These are phyloP conservation scores for Salix brachista DNA, from an alignment of 345 rosid species.

Conservation along the genomic window DNA sequence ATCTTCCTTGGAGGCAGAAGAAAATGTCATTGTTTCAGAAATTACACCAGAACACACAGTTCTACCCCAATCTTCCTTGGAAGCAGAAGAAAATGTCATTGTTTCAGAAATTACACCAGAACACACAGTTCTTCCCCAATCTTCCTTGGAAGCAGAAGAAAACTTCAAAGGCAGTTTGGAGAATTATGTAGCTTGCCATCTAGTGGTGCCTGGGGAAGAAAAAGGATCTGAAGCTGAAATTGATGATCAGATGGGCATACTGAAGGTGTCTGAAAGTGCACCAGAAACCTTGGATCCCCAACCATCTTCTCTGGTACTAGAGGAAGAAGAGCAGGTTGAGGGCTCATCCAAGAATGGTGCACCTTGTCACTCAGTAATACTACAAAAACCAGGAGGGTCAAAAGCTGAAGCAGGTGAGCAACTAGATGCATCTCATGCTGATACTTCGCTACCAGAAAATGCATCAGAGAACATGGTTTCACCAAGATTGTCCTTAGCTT, in stretches of 20 bases:
- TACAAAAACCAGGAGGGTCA: neutral
- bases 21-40: neutral
- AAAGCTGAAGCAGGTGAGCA: neutral
- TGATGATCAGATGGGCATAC: neutral
- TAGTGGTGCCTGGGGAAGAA: neutral
- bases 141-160: neutral
- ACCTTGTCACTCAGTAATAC: neutral
- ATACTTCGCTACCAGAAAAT: neutral
- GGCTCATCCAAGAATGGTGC: slow-evolving; percentile 2
- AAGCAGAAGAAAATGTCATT: neutral
- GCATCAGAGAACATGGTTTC: neutral
- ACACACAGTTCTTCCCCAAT: neutral
- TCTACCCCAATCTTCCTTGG: neutral
- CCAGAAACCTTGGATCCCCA: neutral
- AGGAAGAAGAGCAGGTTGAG: slow-evolving; percentile 14
- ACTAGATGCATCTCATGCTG: neutral
- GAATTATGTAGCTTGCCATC: neutral
- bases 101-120: neutral
- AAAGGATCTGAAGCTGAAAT: neutral
- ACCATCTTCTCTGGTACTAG: neutral
- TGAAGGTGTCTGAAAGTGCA: slow-evolving; percentile 1
- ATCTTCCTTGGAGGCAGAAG: neutral
- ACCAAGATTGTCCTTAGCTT: neutral
- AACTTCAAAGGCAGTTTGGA: neutral
- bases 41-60: neutral